A percentile compares a stretch with the other conserved stretches of the same genome.
These are phyloP conservation scores for Podospora tetraspora DNA, from an alignment of 495 filamentous ascomycete genomes.

Conservation along the genomic window DNA sequence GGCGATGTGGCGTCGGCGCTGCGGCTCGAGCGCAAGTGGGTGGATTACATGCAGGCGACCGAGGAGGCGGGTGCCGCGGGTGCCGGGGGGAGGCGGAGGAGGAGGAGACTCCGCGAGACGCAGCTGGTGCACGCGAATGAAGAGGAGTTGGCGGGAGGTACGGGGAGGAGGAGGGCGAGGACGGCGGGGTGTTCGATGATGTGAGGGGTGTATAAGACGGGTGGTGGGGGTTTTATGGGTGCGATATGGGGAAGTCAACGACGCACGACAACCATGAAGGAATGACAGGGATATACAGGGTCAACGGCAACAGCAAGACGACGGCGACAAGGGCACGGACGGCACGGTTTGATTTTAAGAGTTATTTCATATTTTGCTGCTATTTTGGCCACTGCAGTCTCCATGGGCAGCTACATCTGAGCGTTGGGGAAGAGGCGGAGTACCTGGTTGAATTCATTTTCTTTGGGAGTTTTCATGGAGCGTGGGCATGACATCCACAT, in stretches of 20 bases:
- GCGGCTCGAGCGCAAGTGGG: conserved; percentile 84
- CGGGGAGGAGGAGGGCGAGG: conserved; percentile 45
- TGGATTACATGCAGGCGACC: conserved; percentile 84
- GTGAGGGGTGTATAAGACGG: conserved; percentile 29
- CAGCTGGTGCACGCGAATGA: conserved; percentile 70
- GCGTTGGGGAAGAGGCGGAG: not conserved
- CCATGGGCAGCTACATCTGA: not conserved
- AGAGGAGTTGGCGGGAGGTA: conserved; percentile 49
- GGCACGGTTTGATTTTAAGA: not conserved
- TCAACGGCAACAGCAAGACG: not conserved
- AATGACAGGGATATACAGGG: not conserved
- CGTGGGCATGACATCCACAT: not conserved
- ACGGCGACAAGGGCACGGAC: not conserved
- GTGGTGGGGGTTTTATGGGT: not conserved
- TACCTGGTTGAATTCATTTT: not conserved
- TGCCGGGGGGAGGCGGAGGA: conserved; percentile 55
- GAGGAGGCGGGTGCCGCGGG: conserved; percentile 72
- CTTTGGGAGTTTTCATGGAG: not conserved
- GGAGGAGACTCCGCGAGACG: conserved; percentile 72
- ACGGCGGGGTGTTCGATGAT: conserved; percentile 53
- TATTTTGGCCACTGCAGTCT: not conserved
- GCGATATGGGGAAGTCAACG: not conserved
- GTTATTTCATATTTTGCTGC: not conserved
- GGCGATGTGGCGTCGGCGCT: conserved; percentile 67
- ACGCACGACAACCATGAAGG: not conserved